phyloP scores from a whole-genome alignment of 768 basidiomycete species.

The Calocybe indica region DNA sequence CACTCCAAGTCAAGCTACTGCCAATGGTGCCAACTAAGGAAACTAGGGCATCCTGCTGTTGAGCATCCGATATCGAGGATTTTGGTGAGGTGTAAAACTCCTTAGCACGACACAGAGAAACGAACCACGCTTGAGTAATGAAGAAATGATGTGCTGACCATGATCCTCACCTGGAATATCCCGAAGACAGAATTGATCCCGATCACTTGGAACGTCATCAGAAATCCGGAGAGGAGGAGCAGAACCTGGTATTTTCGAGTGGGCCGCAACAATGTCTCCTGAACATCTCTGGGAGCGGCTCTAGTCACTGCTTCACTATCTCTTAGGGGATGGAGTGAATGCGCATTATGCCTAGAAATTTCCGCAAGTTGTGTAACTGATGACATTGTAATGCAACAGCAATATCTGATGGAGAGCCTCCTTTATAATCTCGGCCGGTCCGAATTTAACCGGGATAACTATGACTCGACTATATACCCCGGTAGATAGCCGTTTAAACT shows the following conservation, averaged over 20 bases:
- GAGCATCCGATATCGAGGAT: constrained; percentile 26
- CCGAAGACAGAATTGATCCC: constrained; percentile 37
- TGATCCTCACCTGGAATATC: constrained; percentile 31
- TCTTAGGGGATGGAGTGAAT: too few species aligned
- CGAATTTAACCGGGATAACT: too few species aligned
- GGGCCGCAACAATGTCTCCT: constrained; percentile 8
- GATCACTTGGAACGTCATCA: constrained; percentile 40
- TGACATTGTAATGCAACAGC: too few species aligned
- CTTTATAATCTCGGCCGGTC: too few species aligned
- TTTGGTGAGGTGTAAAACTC: constrained; percentile 36
- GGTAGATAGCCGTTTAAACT: too few species aligned
- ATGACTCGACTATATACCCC: too few species aligned
- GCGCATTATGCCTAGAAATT: too few species aligned
- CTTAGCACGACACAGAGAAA: constrained; percentile 11
- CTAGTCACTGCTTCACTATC: too few species aligned
- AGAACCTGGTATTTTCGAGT: constrained; percentile 27
- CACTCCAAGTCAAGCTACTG: constrained; percentile 40
- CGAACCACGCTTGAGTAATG: background rate
- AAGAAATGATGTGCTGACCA: background rate
- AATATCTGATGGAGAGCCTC: too few species aligned
- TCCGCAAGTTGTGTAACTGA: too few species aligned
- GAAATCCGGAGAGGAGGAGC: constrained; percentile 33
- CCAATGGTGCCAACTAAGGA: constrained; percentile 38
- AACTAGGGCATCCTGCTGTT: constrained; percentile 32
- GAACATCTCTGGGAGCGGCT: too few species aligned